phyloP scores from a whole-genome alignment of 768 basidiomycete genomes.

The Lyophyllum decastes region DNA sequence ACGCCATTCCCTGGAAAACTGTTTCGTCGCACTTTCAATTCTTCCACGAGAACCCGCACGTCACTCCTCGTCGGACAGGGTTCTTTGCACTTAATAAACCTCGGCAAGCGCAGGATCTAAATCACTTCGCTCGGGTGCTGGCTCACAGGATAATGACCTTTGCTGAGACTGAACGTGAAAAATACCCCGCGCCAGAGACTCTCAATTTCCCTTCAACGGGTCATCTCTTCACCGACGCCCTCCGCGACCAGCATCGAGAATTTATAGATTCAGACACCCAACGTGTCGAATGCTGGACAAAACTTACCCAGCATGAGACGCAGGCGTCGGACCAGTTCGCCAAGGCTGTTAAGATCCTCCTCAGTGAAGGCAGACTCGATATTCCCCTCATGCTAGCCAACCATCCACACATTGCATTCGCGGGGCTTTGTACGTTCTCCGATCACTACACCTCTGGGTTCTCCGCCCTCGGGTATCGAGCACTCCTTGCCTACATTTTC shows the following conservation, averaged over 20 bases:
- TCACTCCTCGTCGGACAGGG: conserved; percentile 2
- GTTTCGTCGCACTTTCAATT: too few species aligned
- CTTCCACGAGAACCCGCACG: too few species aligned
- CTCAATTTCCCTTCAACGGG: conserved; percentile 1
- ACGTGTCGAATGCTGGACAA: neutral
- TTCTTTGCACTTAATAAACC: conserved; percentile 2
- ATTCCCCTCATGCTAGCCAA: conserved; percentile 2
- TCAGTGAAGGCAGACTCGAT: conserved; percentile 2
- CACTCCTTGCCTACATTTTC: neutral
- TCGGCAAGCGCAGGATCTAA: conserved; percentile 1
- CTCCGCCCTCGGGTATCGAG: neutral
- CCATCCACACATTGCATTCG: neutral
- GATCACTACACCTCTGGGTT: neutral
- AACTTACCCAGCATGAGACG: neutral
- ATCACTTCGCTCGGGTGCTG: conserved; percentile 4
- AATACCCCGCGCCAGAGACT: conserved; percentile 1
- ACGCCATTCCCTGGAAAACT: too few species aligned
- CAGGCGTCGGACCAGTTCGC: neutral
- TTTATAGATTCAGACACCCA: neutral
- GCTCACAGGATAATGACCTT: conserved; percentile 4
- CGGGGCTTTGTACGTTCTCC: neutral
- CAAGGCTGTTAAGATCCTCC: neutral
- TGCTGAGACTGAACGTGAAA: conserved; percentile 10
- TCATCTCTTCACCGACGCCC: neutral
- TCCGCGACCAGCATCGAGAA: neutral